These are phyloP conservation scores for Paecilomyces sp. DNA, from an alignment of 2,329 filamentous ascomycete species.

Conservation along the genomic window DNA sequence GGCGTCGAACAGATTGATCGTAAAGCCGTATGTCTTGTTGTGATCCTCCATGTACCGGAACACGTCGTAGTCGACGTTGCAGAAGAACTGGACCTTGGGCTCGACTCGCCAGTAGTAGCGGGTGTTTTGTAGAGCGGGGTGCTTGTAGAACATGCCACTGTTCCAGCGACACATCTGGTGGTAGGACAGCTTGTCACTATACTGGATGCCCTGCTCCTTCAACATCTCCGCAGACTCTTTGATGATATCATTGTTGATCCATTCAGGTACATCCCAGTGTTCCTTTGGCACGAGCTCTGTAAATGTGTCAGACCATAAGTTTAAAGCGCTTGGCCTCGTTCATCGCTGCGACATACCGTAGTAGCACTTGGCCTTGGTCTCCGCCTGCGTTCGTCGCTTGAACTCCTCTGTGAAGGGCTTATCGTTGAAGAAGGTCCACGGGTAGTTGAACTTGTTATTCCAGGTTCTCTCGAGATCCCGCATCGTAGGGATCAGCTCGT, in stretches of 20 bases:
- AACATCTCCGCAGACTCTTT: constrained; percentile 76
- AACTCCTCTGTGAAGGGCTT: constrained; percentile 90
- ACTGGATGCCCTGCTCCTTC: constrained; percentile 79
- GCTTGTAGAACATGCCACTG: constrained; percentile 94
- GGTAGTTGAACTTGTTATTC: constrained; percentile 99
- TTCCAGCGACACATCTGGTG: constrained; percentile 99
- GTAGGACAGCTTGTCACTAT: constrained; percentile 81
- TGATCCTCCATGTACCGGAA: constrained; percentile 97
- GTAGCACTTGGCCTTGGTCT: constrained; percentile 79
- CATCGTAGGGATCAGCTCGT: constrained; percentile 83
- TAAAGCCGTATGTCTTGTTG: constrained; percentile 99
- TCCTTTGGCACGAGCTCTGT: constrained; percentile 83
- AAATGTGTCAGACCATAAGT: constrained; percentile 16
- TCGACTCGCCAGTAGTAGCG: constrained; percentile 99
- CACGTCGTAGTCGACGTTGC: constrained; percentile 95
- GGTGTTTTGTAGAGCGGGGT: constrained; percentile 72
- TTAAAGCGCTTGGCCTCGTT: background rate
- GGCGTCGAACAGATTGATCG: constrained; percentile 91
- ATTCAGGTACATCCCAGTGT: constrained; percentile 85
- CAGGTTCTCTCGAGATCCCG: constrained; percentile 84
- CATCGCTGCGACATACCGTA: constrained; percentile 55
- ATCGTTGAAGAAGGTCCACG: constrained; percentile 99
- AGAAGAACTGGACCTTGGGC: constrained; percentile 98
- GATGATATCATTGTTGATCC: constrained; percentile 87
- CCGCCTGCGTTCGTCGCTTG: constrained; percentile 70